These are phyloP conservation scores for Daldinia caldariorum DNA, from an alignment of 495 filamentous ascomycete genomes.

Conservation along the genomic window DNA sequence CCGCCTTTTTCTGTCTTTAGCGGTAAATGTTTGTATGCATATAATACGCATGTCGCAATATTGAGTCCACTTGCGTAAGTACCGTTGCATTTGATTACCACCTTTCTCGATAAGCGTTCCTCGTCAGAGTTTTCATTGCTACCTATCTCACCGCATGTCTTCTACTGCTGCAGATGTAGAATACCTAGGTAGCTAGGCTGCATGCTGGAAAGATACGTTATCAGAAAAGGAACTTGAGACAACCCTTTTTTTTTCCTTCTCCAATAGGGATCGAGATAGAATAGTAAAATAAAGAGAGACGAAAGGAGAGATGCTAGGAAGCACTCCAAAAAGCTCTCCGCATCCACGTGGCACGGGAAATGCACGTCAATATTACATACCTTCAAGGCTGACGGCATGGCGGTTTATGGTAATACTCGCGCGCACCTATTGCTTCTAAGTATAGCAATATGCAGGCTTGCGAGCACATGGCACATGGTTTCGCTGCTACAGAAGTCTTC, in stretches of 20 bases:
- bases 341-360: slow-evolving; percentile 12
- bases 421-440: slow-evolving; percentile 26
- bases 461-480: slow-evolving; percentile 25
- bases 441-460: slow-evolving; percentile 41
- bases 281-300: neutral
- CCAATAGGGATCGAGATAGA: neutral
- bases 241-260: neutral
- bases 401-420: slow-evolving; percentile 7
- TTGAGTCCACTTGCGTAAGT: slow-evolving; percentile 23
- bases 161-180: slow-evolving; percentile 3
- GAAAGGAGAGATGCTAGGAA: neutral
- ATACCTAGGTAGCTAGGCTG: neutral
- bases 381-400: slow-evolving; percentile 20
- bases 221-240: slow-evolving; percentile 1
- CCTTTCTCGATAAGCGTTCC: slow-evolving; percentile 20
- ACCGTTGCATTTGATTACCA: slow-evolving; percentile 49
- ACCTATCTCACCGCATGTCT: slow-evolving; percentile 7
- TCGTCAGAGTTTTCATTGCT: slow-evolving; percentile 24
- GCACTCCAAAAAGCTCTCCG: neutral
- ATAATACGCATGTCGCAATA: slow-evolving; percentile 31
- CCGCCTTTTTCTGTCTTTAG: slow-evolving; percentile 13
- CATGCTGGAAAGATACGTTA: neutral
- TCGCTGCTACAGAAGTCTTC: slow-evolving; percentile 41
- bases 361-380: slow-evolving; percentile 30
- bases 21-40: slow-evolving; percentile 2